Evolutionary conservation across 208 protist species (phyloP), one percentile per base, ranked within the genome.

Genomic region (Herpetomonas tarakana): DNA sequence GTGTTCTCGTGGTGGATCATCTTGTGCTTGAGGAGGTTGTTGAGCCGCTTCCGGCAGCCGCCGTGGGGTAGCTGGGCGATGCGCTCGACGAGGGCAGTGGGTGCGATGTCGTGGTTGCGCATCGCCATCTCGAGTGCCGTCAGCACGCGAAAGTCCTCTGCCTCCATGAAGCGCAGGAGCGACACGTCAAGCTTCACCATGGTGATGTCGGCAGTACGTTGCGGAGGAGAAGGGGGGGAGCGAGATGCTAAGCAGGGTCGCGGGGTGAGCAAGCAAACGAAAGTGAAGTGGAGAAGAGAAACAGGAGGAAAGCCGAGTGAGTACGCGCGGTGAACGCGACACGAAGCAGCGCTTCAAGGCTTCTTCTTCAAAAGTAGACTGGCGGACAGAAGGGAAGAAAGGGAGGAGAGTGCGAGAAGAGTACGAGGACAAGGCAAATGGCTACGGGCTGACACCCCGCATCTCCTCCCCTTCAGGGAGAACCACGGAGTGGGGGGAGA

Each of bases 101-200:
- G 97, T 0, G 98, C 97, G 1, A 99, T 68, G 51, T 99, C 98
- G 81, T 99, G 99, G 71, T 99, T 99, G 30, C 97, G 97, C 97
- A 98, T 99, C 25, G 98, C 96, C 93, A 99, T 94, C 77, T 99
- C 98, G 9, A 99, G 75, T n/a, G 92, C 85, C 19, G 80, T 90
- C 18, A 97, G 70, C 1, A 94, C 89, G 47, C 91, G 87, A 55
- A 94, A 97, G 64, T 97, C 93, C 64, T 96, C 93, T 38, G 88
- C 74, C 39, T 93, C 83, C 51, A 97, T 64, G 61, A 94, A 97
- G 35, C 87, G 76, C 28, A 97, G 74, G 35, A 94, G 75, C n/a
- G 80, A 79, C 12, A 91, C 77, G 58, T 96, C 86, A 2, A 96
- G 55, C 63, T 94, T 96, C 24, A 97, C 89, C 91, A 96, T 94